Percentiles rank a stretch among this genome's conserved stretches.
Evolutionary conservation across 768 basidiomycete genomes (phyloP).

Genomic region (Mycena crocata): DNA sequence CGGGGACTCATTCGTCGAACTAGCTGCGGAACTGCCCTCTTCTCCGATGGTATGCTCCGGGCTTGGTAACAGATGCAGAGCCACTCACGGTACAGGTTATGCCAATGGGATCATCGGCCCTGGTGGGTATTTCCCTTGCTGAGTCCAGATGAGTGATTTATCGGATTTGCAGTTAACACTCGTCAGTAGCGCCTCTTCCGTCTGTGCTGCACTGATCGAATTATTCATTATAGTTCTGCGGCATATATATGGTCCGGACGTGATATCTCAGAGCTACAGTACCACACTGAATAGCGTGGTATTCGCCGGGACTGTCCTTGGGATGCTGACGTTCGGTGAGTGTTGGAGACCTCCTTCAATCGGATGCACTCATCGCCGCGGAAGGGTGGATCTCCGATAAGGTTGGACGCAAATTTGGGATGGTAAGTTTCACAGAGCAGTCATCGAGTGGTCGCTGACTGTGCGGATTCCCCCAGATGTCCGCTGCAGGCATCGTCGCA

Average conservation of each 20-base stretch:
- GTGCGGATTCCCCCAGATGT: slow-evolving; percentile 62
- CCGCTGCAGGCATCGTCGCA: slow-evolving; percentile 84
- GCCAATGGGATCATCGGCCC: slow-evolving; percentile 83
- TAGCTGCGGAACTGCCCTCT: slow-evolving; percentile 88
- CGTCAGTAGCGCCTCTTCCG: slow-evolving; percentile 50
- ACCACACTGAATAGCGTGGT: slow-evolving; percentile 73
- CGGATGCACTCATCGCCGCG: not conserved
- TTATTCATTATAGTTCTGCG: slow-evolving; percentile 62
- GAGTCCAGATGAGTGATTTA: not conserved
- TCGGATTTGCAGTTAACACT: slow-evolving; percentile 66
- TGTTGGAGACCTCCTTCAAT: slow-evolving; percentile 5
- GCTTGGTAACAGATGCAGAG: too few relatives aligned
- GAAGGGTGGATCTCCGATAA: slow-evolving; percentile 84
- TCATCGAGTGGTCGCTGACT: not conserved
- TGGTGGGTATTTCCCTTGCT: slow-evolving; percentile 58
- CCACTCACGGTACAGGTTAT: slow-evolving; percentile 81
- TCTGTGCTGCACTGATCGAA: not conserved
- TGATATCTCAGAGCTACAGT: slow-evolving; percentile 68
- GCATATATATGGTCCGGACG: slow-evolving; percentile 73
- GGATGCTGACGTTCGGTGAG: slow-evolving; percentile 83
- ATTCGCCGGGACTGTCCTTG: slow-evolving; percentile 90
- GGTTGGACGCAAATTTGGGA: slow-evolving; percentile 88
- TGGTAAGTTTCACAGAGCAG: slow-evolving; percentile 59
- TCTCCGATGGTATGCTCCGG: slow-evolving; percentile 79
- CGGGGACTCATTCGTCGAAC: slow-evolving; percentile 5